Percentiles rank a stretch among this genome's conserved stretches.
These are phyloP conservation scores for Seminavis robusta DNA, from an alignment of 108 stramenopile genomes.

Conservation along the genomic window DNA sequence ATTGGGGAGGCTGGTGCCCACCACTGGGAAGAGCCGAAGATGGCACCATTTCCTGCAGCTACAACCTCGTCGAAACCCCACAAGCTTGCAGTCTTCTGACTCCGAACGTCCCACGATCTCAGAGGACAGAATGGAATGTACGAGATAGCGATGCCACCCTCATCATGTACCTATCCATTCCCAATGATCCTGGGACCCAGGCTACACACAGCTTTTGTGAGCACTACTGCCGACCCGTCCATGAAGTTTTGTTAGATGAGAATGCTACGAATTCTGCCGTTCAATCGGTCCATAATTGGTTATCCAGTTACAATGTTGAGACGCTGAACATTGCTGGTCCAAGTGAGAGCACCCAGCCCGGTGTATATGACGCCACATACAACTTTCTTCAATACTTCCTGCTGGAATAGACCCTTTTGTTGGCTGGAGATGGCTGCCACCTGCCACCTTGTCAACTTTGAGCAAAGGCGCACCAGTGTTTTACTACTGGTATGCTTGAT, in stretches of 20 bases:
- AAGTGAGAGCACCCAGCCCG: background rate
- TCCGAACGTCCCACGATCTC: background rate
- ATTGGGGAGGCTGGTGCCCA: background rate
- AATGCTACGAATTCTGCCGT: background rate
- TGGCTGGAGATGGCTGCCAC: too few relatives aligned
- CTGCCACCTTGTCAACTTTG: too few relatives aligned
- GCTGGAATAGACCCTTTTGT: too few relatives aligned
- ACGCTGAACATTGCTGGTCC: background rate
- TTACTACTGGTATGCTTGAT: too few relatives aligned
- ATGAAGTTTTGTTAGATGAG: background rate
- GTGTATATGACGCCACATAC: background rate
- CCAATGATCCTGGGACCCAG: background rate
- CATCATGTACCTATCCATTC: background rate
- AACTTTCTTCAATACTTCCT: too few relatives aligned
- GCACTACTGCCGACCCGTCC: background rate
- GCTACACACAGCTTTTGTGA: background rate
- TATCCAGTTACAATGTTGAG: background rate
- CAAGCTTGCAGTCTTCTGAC: too few relatives aligned
- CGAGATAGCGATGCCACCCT: background rate
- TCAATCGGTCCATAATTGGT: background rate
- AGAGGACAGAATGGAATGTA: background rate
- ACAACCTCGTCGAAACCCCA: background rate
- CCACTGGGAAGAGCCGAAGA: background rate
- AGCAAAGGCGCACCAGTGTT: too few relatives aligned
- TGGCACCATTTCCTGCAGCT: background rate